Evolutionary conservation across 768 basidiomycete genomes (phyloP).

Genomic region (Rhodotorula babjevae): DNA sequence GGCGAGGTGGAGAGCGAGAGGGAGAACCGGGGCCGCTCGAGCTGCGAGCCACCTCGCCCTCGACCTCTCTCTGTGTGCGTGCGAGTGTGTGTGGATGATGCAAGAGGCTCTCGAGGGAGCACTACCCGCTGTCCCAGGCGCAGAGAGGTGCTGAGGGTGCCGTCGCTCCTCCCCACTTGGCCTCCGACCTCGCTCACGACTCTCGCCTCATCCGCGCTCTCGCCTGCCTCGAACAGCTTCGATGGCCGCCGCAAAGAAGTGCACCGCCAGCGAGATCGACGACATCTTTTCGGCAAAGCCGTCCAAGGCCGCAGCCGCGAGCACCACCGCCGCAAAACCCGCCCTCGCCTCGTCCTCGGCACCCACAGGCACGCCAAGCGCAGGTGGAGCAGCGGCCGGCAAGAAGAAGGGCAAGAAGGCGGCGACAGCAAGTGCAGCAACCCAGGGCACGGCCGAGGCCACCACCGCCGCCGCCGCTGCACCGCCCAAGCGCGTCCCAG

Average conservation of each 20-base stretch:
- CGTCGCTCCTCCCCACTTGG: too few species aligned
- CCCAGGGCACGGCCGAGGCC: not conserved
- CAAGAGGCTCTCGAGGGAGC: too few species aligned
- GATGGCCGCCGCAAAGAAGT: slow-evolving; percentile 12
- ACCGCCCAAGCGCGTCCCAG: slow-evolving; percentile 18
- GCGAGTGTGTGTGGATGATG: too few species aligned
- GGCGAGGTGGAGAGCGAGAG: too few species aligned
- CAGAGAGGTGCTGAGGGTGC: too few species aligned
- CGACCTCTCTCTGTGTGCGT: too few species aligned
- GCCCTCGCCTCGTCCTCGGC: not conserved
- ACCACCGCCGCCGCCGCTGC: not conserved
- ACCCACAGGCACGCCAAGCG: not conserved
- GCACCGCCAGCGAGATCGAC: slow-evolving; percentile 32
- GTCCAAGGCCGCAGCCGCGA: slow-evolving; percentile 16
- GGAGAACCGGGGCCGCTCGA: too few species aligned
- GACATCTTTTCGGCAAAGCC: slow-evolving; percentile 36
- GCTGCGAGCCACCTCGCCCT: too few species aligned
- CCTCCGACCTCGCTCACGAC: not conserved
- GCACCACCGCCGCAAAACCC: not conserved
- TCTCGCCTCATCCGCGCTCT: not conserved
- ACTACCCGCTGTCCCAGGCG: too few species aligned
- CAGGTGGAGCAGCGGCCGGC: not conserved
- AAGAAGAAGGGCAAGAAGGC: slow-evolving; percentile 9
- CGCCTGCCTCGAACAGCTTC: not conserved
- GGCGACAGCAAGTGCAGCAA: not conserved